Percentiles rank a stretch among this genome's conserved stretches.
phyloP scores from a whole-genome alignment of 2,329 filamentous ascomycete genomes.

The Fusarium albosuccineum region DNA sequence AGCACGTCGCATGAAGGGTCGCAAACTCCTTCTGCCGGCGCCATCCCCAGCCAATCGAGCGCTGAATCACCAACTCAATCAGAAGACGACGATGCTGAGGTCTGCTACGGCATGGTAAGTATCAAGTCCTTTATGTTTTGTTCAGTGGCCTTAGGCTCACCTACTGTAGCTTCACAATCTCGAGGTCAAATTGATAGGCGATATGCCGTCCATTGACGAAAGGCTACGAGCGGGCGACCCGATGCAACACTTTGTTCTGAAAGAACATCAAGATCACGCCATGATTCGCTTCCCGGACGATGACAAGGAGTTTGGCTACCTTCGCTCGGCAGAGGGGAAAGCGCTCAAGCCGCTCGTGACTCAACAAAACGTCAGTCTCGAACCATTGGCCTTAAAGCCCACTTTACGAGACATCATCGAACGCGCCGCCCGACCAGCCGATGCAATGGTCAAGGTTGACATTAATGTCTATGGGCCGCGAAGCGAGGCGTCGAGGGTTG shows the following conservation, averaged over 20 bases:
- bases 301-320: neutral
- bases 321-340: neutral
- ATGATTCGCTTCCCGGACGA: neutral
- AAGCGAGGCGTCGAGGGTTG: conserved; percentile 37
- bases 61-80: neutral
- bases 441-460: conserved; percentile 47
- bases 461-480: conserved; percentile 55
- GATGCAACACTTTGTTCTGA: neutral
- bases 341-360: neutral
- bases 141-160: neutral
- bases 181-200: conserved; percentile 20
- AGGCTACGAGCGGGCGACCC: neutral
- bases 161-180: neutral
- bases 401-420: conserved; percentile 43
- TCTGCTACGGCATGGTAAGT: conserved; percentile 12
- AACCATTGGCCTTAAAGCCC: conserved; percentile 10
- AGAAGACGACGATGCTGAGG: neutral
- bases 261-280: neutral
- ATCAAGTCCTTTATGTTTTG: no score
- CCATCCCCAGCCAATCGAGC: neutral
- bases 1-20: neutral
- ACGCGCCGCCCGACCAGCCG: conserved; percentile 42
- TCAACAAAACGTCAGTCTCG: conserved; percentile 14
- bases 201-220: neutral
- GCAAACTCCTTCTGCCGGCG: neutral